A percentile compares a stretch with the other conserved stretches of the same genome.
Conservation (phyloP, 352 stramenopile species). For the Globisporangium cystogenes region DNA sequence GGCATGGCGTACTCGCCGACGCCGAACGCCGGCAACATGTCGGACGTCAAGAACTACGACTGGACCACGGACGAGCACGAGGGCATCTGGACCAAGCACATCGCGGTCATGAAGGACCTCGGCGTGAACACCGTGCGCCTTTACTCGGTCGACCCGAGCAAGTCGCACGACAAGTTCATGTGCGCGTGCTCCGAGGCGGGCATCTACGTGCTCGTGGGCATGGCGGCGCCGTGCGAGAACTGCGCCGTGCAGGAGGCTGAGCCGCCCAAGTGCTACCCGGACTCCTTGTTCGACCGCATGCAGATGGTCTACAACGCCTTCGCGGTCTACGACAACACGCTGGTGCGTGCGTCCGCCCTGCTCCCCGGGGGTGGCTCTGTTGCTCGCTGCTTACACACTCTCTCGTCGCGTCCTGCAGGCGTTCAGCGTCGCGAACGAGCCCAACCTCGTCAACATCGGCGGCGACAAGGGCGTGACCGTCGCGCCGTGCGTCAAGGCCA, state of each 20-base stretch:
- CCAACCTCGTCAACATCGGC: constrained; percentile 33
- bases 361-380: background rate
- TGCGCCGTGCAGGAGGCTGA: constrained; percentile 28
- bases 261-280: constrained; percentile 41
- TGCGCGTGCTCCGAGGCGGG: constrained; percentile 41
- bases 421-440: constrained; percentile 50
- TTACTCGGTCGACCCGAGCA: constrained; percentile 56
- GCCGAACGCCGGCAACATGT: constrained; percentile 44
- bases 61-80: constrained; percentile 57
- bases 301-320: constrained; percentile 54
- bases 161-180: constrained; percentile 77
- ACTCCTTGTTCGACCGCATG: constrained; percentile 28
- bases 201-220: constrained; percentile 51
- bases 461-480: constrained; percentile 20
- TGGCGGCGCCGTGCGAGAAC: constrained; percentile 30
- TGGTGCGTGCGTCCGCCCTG: constrained; percentile 7
- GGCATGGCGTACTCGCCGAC: constrained; percentile 72
- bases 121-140: constrained; percentile 67
- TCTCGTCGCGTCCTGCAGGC: constrained; percentile 8
- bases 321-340: constrained; percentile 51
- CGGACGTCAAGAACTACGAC: constrained; percentile 44
- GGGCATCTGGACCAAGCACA: constrained; percentile 40
- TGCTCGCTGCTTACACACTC: background rate
- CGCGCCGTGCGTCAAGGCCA: constrained; percentile 42
- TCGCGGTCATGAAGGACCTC: constrained; percentile 48